Conservation (phyloP, 2,329 filamentous ascomycete genomes). For the Pseudocercospora ulei region DNA sequence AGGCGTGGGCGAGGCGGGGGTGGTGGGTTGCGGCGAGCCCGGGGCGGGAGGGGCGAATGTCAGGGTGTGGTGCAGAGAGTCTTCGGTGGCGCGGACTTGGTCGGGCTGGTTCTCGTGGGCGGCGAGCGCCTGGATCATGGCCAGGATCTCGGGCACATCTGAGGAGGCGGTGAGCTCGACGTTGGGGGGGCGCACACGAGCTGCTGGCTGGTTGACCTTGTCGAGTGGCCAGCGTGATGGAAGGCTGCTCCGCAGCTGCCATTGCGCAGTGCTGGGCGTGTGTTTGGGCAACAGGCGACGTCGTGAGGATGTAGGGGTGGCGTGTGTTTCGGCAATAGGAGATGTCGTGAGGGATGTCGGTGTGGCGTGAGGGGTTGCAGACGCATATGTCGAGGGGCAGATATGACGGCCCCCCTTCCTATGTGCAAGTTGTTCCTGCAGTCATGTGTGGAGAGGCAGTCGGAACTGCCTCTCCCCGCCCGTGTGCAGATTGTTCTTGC, state of each 20-base stretch:
- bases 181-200: background rate
- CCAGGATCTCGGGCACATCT: constrained; percentile 77
- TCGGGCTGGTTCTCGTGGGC: constrained; percentile 72
- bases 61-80: constrained; percentile 62
- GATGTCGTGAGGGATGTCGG: background rate
- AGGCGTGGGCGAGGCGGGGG: constrained; percentile 31
- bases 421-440: too few species aligned
- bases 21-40: constrained; percentile 31
- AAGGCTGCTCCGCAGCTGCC: constrained; percentile 16
- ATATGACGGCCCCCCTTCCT: too few species aligned
- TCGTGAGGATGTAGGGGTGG: background rate
- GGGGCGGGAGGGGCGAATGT: constrained; percentile 54
- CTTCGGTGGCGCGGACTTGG: constrained; percentile 67
- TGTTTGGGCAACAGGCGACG: too few species aligned
- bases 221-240: constrained; percentile 51
- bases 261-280: constrained; percentile 1
- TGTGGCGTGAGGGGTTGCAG: too few species aligned
- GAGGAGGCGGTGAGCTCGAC: constrained; percentile 5
- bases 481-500: too few species aligned
- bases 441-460: too few species aligned
- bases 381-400: too few species aligned
- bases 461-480: too few species aligned
- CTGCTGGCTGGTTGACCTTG: constrained; percentile 30
- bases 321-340: too few species aligned
- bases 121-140: constrained; percentile 74